Evolutionary conservation across 106 monocot species (phyloP).

Genomic region (Dendrobium catenatum): DNA sequence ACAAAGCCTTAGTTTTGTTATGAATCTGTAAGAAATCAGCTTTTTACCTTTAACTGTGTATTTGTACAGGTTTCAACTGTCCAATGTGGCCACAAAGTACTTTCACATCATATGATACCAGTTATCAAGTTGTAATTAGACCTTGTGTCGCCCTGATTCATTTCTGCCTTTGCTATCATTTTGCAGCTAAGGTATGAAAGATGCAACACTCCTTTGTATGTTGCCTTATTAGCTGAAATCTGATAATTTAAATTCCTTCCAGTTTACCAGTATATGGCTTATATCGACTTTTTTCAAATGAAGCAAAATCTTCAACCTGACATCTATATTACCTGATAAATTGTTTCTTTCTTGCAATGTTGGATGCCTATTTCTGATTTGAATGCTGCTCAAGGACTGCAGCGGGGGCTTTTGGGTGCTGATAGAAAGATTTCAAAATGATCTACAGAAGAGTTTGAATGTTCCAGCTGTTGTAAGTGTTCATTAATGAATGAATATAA

Average conservation of each 20-base stretch:
- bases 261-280: not conserved
- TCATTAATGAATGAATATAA: not conserved
- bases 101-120: not conserved
- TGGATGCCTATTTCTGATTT: not conserved
- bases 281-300: not conserved
- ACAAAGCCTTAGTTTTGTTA: not conserved
- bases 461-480: not conserved
- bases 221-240: not conserved
- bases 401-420: not conserved
- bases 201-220: not conserved
- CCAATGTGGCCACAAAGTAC: not conserved
- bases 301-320: no score
- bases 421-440: no score
- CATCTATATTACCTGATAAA: no score
- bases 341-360: not conserved
- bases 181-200: no score
- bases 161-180: no score
- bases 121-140: no score
- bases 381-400: not conserved
- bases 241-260: not conserved
- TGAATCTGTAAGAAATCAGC: not conserved
- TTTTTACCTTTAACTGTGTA: not conserved
- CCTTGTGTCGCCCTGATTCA: no score
- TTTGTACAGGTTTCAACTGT: not conserved
- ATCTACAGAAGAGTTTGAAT: no score